Evolutionary conservation across 225 moss, liverwort and hornwort species (phyloP).

Genomic region (Takakia lepidozioides): DNA sequence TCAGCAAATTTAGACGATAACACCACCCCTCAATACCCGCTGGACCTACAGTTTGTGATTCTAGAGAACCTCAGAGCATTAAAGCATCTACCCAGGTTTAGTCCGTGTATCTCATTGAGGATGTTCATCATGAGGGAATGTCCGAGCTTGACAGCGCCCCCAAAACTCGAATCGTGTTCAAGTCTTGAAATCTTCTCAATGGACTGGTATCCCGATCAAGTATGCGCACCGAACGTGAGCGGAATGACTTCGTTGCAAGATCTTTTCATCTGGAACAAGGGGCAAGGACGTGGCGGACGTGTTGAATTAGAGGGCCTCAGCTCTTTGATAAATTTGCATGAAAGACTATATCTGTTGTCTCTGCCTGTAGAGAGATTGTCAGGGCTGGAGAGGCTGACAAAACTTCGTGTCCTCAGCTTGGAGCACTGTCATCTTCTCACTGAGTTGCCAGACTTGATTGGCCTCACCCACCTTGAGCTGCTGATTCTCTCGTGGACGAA

Average conservation of each 20-base stretch:
- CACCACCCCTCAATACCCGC: no score
- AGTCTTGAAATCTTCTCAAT: no score
- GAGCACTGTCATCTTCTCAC: not conserved
- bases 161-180: no score
- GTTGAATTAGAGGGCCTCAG: not conserved
- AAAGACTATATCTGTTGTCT: not conserved
- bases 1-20: no score
- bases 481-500: not conserved
- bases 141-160: conserved; percentile 1
- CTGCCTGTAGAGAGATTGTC: not conserved
- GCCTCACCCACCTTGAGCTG: not conserved
- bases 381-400: not conserved
- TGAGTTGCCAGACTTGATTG: no score
- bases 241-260: conserved; percentile 1
- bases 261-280: conserved; percentile 1
- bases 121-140: conserved; percentile 10
- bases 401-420: not conserved
- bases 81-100: conserved; percentile 12
- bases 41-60: conserved; percentile 10
- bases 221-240: no score
- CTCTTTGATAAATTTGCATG: not conserved
- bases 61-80: conserved; percentile 3
- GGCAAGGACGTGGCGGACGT: no score
- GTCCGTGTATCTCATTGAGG: conserved; percentile 1
- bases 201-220: no score